Evolutionary conservation across 140 eudicot species (phyloP), one percentile per base, ranked within the genome.

Genomic region (Bidens hawaiensis): DNA sequence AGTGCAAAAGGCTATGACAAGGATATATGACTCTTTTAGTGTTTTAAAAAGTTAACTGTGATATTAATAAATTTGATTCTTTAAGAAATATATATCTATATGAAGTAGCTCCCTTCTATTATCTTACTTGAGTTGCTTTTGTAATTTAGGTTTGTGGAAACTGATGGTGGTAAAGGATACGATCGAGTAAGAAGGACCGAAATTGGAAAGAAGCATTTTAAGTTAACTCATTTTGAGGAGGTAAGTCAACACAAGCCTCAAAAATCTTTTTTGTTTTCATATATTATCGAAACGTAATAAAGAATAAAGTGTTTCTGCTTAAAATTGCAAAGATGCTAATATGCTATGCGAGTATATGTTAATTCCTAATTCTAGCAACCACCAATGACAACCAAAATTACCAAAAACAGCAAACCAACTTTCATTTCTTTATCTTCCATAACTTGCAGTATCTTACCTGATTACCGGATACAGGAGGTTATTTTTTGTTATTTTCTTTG

Each of bases 161-260:
- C 99, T 47, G 99, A 93, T 87, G 97, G 97, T 43, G 97, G 97
- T 36, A 93, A 76, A 79, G 99, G 87, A 45, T 93, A 49, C 38
- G 99, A 93, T 72, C 72, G 89, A 78, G 99, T 93, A 51, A 78
- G 99, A 65, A 61, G 79, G 55, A 93, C 99, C 47, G 99, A 93
- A 82, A 93, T 93, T 22, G 99, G 99, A 78, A 93, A 88, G 83
- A 93, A 93, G 63, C 42, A 88, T 58, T 88, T 88, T 34, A 88
- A 81, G 40, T 85, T 93, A 64, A 65, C 91, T 40, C 89, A 93
- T 80, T 88, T 93, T 56, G 99, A 93, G 73, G 97, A 83, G 97
- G 97, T 89, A 67, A 74, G 52, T 42, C n/a, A 0, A n/a, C 55
- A 41, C 30, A 34, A 50, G 21, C 49, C 40, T 47, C 60, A 34